Percentiles rank a stretch among this genome's conserved stretches.
Conservation (phyloP, 768 basidiomycete species). For the Suillus spraguei region DNA sequence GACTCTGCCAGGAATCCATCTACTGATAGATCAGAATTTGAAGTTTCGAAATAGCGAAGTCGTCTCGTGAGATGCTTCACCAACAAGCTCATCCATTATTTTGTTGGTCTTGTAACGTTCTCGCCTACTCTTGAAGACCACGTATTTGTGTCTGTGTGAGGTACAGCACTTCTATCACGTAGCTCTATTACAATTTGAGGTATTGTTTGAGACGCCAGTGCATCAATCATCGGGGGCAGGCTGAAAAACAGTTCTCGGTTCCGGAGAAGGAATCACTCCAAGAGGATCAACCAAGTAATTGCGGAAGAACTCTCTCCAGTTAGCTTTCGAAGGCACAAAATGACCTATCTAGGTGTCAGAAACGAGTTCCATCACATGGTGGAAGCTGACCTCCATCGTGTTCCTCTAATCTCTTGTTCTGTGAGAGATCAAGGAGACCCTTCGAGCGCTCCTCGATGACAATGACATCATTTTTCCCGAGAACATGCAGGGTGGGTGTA, state of each 20-base stretch:
- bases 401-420: slow-evolving; percentile 63
- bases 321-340: slow-evolving; percentile 77
- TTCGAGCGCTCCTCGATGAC: slow-evolving; percentile 71
- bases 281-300: slow-evolving; percentile 62
- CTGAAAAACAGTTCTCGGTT: slow-evolving; percentile 31
- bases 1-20: background rate
- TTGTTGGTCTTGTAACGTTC: background rate
- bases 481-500: slow-evolving; percentile 78
- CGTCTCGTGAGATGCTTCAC: background rate
- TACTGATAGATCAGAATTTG: background rate
- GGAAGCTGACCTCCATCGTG: slow-evolving; percentile 78
- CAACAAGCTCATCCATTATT: background rate
- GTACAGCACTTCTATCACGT: background rate
- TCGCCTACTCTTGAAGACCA: background rate
- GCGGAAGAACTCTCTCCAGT: slow-evolving; percentile 75
- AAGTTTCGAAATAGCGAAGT: background rate
- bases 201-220: background rate
- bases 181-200: background rate
- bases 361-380: background rate
- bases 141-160: background rate
- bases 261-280: slow-evolving; percentile 49
- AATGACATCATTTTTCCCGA: slow-evolving; percentile 78
- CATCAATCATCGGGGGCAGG: slow-evolving; percentile 16
- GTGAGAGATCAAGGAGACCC: slow-evolving; percentile 54
- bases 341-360: slow-evolving; percentile 53